Conservation (phyloP, 257 asterid species). For the Coffea canephora region DNA sequence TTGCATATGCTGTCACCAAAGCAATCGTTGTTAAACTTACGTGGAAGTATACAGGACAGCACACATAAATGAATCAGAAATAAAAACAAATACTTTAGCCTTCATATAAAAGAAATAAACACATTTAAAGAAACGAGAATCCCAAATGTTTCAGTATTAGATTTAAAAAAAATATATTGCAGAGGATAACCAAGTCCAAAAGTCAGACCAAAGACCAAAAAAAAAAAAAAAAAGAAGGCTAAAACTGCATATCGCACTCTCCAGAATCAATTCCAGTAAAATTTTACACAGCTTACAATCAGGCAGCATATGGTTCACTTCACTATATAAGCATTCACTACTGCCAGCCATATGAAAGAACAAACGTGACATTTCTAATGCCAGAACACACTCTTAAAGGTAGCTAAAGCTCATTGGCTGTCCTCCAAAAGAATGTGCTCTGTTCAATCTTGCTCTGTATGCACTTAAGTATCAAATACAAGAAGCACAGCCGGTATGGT, state of each 20-base stretch:
- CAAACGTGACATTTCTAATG: too few species aligned
- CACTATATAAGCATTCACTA: background rate
- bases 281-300: too few species aligned
- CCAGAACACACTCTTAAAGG: background rate
- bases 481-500: too few species aligned
- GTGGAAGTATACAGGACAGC: too few species aligned
- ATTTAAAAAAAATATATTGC: background rate
- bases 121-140: background rate
- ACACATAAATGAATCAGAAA: background rate
- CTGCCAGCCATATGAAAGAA: background rate
- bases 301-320: background rate
- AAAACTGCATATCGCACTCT: background rate
- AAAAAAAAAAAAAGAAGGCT: too few species aligned
- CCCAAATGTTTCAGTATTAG: too few species aligned
- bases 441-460: too few species aligned
- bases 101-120: background rate
- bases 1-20: conserved; percentile 77
- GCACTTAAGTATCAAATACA: too few species aligned
- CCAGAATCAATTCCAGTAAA: background rate
- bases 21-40: conserved; percentile 10
- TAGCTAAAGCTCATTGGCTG: background rate
- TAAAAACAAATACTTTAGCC: background rate
- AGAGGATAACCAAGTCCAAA: too few species aligned
- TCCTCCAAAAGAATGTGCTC: background rate
- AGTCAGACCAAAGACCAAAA: too few species aligned